Evolutionary conservation across 208 protist genomes (phyloP), one percentile per base, ranked within the genome.

Genomic region (Leishmania aethiopica): DNA sequence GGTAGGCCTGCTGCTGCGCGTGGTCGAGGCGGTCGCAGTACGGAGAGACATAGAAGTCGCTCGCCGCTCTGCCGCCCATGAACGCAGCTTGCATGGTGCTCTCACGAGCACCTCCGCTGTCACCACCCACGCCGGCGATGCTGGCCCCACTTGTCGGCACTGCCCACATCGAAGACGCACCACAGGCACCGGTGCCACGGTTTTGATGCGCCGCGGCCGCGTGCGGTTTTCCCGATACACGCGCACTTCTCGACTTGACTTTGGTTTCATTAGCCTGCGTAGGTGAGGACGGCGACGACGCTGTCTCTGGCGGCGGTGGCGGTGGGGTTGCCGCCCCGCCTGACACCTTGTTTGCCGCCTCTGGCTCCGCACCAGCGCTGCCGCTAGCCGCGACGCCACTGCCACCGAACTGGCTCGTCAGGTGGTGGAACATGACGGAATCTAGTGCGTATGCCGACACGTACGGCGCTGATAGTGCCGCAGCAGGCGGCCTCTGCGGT

Each of bases 1-100:
- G 78, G 59, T 84, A 82, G 3, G 86, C 57, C 60, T 89, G 86
- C 78, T 70, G 42, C 77, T 79, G 78, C 25, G 82, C 82, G 75
- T 82, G 73, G 62, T 78, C 77, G 15, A 84, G 74, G 28, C 51
- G 55, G 75, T 83, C 78, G 67, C 81, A 83, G 77, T 79, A 78
- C 17, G 47, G 47, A 32, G 75, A 78, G 25, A 45, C 3, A 45
- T 42, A 79, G 49, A 32, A 40, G 6, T n/a, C 47, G 72, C 45
- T 51, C 11, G 62, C 22, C 42, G 37, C 59, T 40, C 42, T 22
- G 28, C 75, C 35, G 17, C 67, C 67, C 22, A 47, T 45, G 67
- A 32, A n/a, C 22, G 19, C 67, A 47, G 67, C 15, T 28, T n/a
- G 49, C 67, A 72, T 42, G 40, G 5, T 1, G 49, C 40, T 72